Percentiles rank a stretch among this genome's conserved stretches.
Conservation (phyloP, 2,329 filamentous ascomycete species). For the Pyricularia sp. region DNA sequence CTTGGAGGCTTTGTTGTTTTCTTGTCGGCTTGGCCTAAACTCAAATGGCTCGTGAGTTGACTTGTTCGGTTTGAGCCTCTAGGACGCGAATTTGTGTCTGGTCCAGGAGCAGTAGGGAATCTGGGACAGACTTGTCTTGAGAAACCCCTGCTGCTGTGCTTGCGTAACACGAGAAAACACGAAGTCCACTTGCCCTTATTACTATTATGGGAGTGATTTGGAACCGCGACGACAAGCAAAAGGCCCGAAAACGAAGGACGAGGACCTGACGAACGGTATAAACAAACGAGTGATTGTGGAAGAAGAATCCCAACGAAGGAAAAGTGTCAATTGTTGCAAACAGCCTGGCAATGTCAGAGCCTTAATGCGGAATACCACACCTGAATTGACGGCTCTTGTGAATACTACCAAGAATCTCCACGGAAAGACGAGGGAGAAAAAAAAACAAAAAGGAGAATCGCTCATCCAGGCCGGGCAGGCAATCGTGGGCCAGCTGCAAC, state of each 20-base stretch:
- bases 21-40: not conserved
- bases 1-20: not conserved
- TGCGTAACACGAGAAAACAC: not conserved
- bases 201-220: not conserved
- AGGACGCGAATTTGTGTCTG: not conserved
- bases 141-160: not conserved
- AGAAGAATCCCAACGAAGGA: not conserved
- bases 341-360: not conserved
- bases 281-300: not conserved
- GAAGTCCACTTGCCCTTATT: not conserved
- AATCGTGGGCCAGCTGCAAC: not conserved
- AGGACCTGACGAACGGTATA: not conserved
- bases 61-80: not conserved
- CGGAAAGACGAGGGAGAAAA: not conserved
- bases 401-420: not conserved
- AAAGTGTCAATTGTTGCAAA: not conserved
- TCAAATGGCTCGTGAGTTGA: not conserved
- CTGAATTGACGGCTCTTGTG: not conserved
- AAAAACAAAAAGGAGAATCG: not conserved
- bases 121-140: not conserved
- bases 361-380: not conserved
- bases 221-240: not conserved
- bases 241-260: not conserved
- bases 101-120: not conserved
- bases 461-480: not conserved